Evolutionary conservation across 208 protist species (phyloP).

Genomic region (Crithidia mellificae): DNA sequence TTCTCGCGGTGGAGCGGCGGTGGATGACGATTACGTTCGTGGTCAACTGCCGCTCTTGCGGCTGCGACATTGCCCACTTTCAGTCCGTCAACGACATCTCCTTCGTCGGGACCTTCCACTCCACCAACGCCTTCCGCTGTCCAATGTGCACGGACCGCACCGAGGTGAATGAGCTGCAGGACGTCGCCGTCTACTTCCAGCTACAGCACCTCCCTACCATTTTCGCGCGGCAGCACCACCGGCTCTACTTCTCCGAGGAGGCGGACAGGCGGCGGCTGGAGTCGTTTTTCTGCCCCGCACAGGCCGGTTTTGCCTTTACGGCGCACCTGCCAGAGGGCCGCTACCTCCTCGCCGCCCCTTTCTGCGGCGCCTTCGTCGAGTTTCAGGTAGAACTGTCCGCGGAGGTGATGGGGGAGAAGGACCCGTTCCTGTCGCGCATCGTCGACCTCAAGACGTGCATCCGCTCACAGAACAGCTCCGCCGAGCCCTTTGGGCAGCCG

Average conservation of each 20-base stretch:
- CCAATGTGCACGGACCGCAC: constrained; percentile 78
- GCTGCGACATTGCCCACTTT: constrained; percentile 68
- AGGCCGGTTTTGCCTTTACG: constrained; percentile 55
- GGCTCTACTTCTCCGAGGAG: constrained; percentile 67
- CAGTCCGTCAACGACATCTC: constrained; percentile 59
- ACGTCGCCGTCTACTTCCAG: constrained; percentile 77
- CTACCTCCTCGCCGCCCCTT: constrained; percentile 68
- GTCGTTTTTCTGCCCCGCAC: constrained; percentile 72
- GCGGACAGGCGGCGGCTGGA: constrained; percentile 55
- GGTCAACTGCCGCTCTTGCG: constrained; percentile 75
- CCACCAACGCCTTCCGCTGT: constrained; percentile 66
- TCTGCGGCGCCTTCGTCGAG: constrained; percentile 60
- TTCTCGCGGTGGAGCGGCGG: constrained; percentile 64
- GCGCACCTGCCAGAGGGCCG: constrained; percentile 54
- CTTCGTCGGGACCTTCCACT: constrained; percentile 67
- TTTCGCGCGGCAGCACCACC: constrained; percentile 61
- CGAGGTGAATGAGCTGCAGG: constrained; percentile 47
- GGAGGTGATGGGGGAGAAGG: constrained; percentile 41
- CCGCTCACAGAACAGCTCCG: constrained; percentile 33
- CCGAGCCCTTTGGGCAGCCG: constrained; percentile 28
- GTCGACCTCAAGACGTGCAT: constrained; percentile 44
- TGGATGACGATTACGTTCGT: constrained; percentile 71
- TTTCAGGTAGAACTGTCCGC: constrained; percentile 56
- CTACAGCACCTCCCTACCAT: constrained; percentile 38
- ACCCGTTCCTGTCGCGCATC: constrained; percentile 38